phyloP scores from a whole-genome alignment of 306 rosid species.

The Echinosophora koreensis region DNA sequence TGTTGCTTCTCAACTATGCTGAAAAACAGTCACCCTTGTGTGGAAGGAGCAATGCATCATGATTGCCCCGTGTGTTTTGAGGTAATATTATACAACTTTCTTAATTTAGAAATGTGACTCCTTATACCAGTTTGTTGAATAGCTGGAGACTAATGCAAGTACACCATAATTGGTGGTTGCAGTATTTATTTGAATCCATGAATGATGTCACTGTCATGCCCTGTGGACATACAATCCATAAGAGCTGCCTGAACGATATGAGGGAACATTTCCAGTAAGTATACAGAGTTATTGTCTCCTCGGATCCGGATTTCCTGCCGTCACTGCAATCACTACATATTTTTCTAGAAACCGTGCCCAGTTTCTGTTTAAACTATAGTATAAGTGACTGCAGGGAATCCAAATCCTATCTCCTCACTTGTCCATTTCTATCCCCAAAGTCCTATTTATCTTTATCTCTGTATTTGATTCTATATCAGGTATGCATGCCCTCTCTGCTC shows the following conservation, averaged over 20 bases:
- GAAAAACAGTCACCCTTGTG: constrained; percentile 82
- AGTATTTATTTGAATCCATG: constrained; percentile 79
- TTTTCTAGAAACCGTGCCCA: too few relatives aligned
- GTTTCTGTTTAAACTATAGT: too few relatives aligned
- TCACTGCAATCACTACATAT: too few relatives aligned
- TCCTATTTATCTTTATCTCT: background rate
- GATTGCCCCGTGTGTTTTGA: constrained; percentile 94
- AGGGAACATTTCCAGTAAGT: constrained; percentile 84
- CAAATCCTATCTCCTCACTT: background rate
- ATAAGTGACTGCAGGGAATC: too few relatives aligned
- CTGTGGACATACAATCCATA: constrained; percentile 90
- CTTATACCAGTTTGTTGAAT: constrained; percentile 1
- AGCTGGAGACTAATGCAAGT: constrained; percentile 29
- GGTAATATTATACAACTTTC: constrained; percentile 54
- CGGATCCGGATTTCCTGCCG: too few relatives aligned
- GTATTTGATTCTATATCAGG: constrained; percentile 48
- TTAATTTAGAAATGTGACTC: background rate
- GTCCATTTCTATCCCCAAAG: background rate
- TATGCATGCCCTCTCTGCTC: constrained; percentile 92
- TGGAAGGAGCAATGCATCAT: constrained; percentile 97
- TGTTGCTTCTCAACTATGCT: constrained; percentile 77
- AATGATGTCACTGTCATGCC: constrained; percentile 72
- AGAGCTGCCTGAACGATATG: constrained; percentile 83
- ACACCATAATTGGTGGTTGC: constrained; percentile 50
- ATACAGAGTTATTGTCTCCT: background rate